Base-by-base conservation (phyloP, 176 grass and related monocot species). In the Carex pumila region DNA sequence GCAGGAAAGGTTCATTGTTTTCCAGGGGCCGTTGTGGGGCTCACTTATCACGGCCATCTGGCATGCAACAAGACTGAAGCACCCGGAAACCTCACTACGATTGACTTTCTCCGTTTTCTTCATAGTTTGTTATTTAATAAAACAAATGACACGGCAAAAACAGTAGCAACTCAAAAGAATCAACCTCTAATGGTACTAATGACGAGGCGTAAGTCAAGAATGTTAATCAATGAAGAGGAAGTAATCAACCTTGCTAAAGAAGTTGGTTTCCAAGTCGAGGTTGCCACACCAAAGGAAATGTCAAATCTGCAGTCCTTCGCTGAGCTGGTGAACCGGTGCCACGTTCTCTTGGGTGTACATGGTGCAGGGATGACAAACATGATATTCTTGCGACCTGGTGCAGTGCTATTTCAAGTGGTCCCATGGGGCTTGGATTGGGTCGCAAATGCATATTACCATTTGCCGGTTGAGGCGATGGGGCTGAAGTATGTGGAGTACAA, bases 181-280 rank as follows among this genome's bases (percentile, higher is more conserved):
- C 91, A 89, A 79, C 94, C 94, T 62, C 81, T 88, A 57, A 61
- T 97, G 69, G 88, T 97, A 87, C 72, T 97, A 3, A 92, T 97
- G 19, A 60, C 87, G 10, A 71, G 91, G 15, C 65, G 22, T 25
- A 90, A 92, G 10, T 85, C 91, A 3, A 82, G 94, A 36, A 83
- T 69, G 34, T 83, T 94, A 25, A 21, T 87, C 36, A 97, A 97
- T 3, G 69, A 60, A 10, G 52, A 84, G 2, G 72, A 94, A 7
- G 58, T 92, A 30, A 54, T 83, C 0, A 74, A 81, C 30, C 83
- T 76, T 11, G 84, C 92, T 45, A 79, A 89, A 59, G 87, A 87
- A 88, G 73, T 94, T 21, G 94, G 91, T 17, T 90, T 94, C 1
- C 89, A 91, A 79, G 94, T 94, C 59, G 79, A 89, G 12, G 87